Evolutionary conservation across 495 filamentous ascomycete species (phyloP).

Genomic region (Niebla homalea): DNA sequence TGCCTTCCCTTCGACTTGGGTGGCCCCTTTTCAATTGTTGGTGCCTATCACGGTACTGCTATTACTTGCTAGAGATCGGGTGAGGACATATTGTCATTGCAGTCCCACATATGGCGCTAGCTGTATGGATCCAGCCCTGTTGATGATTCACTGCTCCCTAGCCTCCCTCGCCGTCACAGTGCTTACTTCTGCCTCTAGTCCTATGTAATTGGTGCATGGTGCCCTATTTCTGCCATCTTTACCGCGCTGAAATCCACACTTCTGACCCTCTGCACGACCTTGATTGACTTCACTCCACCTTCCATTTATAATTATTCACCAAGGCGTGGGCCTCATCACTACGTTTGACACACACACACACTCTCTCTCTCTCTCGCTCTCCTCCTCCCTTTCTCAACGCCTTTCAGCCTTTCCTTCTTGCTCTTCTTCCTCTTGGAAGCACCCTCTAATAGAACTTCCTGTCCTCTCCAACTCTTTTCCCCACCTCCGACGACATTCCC

Average conservation of each 20-base stretch:
- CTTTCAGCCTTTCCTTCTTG: too few species aligned
- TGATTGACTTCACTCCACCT: background rate
- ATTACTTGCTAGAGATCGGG: background rate
- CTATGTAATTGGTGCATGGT: background rate
- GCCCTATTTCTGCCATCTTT: background rate
- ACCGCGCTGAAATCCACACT: background rate
- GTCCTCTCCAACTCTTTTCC: background rate
- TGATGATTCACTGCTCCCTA: background rate
- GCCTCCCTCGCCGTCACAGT: background rate
- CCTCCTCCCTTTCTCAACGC: too few species aligned
- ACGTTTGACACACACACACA: too few species aligned
- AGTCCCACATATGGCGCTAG: background rate
- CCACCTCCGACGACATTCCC: background rate
- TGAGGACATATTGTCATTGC: background rate
- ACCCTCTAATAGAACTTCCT: too few species aligned
- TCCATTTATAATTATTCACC: background rate
- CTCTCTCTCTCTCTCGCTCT: too few species aligned
- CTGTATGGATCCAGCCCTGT: background rate
- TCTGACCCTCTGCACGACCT: background rate
- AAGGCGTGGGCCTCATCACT: slow-evolving; percentile 1
- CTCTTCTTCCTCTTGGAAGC: too few species aligned
- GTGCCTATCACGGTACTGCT: background rate
- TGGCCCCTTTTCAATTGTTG: background rate
- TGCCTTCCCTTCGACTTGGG: background rate
- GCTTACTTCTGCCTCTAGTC: background rate